These are phyloP conservation scores for Colletotrichum simmondsii DNA, from an alignment of 2,329 filamentous ascomycete species.

Conservation along the genomic window DNA sequence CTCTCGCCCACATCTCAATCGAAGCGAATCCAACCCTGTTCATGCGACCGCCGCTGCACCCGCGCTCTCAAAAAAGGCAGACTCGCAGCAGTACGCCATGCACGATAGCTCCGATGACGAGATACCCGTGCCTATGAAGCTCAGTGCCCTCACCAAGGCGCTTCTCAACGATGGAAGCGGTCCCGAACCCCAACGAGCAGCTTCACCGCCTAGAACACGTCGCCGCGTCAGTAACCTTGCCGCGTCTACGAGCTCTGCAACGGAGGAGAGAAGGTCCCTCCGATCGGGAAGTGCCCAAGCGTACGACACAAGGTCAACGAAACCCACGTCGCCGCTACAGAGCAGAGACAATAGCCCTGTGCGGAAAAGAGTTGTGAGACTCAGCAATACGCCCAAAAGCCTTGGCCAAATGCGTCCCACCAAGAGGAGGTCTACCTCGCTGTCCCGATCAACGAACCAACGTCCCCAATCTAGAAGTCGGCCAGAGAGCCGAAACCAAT, in stretches of 20 bases:
- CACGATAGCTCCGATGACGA: slow-evolving; percentile 96
- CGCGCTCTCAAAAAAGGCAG: slow-evolving; percentile 42
- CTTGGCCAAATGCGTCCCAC: slow-evolving; percentile 51
- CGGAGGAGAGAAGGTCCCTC: slow-evolving; percentile 57
- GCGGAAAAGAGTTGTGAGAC: slow-evolving; percentile 67
- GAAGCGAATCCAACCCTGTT: slow-evolving; percentile 57
- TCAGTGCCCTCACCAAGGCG: slow-evolving; percentile 91
- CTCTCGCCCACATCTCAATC: slow-evolving; percentile 56
- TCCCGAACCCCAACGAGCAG: slow-evolving; percentile 54
- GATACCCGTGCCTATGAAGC: slow-evolving; percentile 89
- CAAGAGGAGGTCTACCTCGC: slow-evolving; percentile 62
- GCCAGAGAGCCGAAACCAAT: slow-evolving; percentile 53
- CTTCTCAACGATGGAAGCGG: slow-evolving; percentile 74
- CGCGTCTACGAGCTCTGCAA: slow-evolving; percentile 53
- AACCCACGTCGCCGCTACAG: slow-evolving; percentile 55
- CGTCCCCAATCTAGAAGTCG: slow-evolving; percentile 48
- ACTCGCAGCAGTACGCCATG: slow-evolving; percentile 60
- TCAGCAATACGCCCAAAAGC: slow-evolving; percentile 63
- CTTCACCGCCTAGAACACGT: slow-evolving; percentile 60
- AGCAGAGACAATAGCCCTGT: slow-evolving; percentile 63
- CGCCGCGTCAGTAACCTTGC: slow-evolving; percentile 60
- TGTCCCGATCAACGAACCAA: slow-evolving; percentile 49
- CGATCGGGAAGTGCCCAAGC: slow-evolving; percentile 60
- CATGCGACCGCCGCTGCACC: slow-evolving; percentile 38
- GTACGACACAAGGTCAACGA: slow-evolving; percentile 48